These are phyloP conservation scores for Aspergillus jensenii DNA, from an alignment of 2,329 filamentous ascomycete genomes.

Conservation along the genomic window DNA sequence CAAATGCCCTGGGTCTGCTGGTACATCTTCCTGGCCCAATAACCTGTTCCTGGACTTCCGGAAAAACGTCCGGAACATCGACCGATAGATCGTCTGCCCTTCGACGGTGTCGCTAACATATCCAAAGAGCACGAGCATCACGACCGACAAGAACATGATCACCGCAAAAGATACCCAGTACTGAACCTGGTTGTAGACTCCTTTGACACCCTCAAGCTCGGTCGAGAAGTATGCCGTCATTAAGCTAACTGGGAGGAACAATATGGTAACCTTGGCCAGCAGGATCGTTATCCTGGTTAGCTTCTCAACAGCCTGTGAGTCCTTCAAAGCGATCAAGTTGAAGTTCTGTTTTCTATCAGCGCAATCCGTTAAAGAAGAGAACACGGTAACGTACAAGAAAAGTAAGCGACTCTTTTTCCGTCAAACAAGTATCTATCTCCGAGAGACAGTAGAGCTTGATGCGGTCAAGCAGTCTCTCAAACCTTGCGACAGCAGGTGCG, in stretches of 20 bases:
- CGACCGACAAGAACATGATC: conserved; percentile 60
- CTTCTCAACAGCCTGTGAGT: conserved; percentile 69
- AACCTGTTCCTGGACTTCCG: conserved; percentile 31
- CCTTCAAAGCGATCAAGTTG: conserved; percentile 73
- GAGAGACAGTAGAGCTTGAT: conserved; percentile 63
- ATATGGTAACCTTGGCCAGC: conserved; percentile 71
- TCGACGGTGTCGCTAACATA: conserved; percentile 59
- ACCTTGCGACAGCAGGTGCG: conserved; percentile 55
- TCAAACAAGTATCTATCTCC: conserved; percentile 64
- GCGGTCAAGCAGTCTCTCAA: conserved; percentile 60
- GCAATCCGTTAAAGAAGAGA: background rate
- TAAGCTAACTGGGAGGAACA: conserved; percentile 73
- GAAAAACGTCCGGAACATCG: conserved; percentile 40
- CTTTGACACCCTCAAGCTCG: conserved; percentile 58
- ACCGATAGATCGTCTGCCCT: conserved; percentile 52
- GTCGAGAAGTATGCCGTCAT: conserved; percentile 75
- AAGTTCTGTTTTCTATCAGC: conserved; percentile 59
- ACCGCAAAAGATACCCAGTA: conserved; percentile 70
- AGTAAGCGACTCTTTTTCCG: conserved; percentile 69
- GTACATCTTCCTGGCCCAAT: conserved; percentile 16
- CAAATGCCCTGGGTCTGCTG: background rate
- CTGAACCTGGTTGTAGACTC: conserved; percentile 58
- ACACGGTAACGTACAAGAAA: conserved; percentile 55
- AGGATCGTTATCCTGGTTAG: conserved; percentile 71
- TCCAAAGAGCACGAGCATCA: conserved; percentile 59